These are phyloP conservation scores for Ceratobasidium theobromae DNA, from an alignment of 1,284 basidiomycete genomes.

Conservation along the genomic window DNA sequence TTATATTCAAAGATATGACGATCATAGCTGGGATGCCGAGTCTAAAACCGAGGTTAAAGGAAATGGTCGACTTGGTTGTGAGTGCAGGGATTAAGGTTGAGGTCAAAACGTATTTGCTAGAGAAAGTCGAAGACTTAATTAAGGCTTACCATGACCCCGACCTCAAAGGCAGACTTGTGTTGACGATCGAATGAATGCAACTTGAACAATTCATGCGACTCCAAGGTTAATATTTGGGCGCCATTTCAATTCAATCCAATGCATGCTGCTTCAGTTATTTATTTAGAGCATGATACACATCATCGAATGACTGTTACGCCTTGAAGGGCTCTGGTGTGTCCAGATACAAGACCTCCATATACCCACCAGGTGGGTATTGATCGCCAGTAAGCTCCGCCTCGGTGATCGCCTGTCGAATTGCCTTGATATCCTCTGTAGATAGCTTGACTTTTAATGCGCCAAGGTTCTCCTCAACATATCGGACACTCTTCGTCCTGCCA, in stretches of 20 bases:
- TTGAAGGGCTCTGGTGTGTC: constrained; percentile 5
- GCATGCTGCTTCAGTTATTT: no score
- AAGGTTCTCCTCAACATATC: constrained; percentile 51
- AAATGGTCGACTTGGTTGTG: constrained; percentile 35
- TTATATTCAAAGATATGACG: constrained; percentile 36
- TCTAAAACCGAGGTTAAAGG: constrained; percentile 31
- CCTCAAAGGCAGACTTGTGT: constrained; percentile 35
- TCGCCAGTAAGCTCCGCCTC: constrained; percentile 39
- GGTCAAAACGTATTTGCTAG: constrained; percentile 32
- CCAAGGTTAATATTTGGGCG: no score
- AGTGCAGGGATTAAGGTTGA: constrained; percentile 34
- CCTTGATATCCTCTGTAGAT: constrained; percentile 44
- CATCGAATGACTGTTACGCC: no score
- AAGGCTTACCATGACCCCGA: constrained; percentile 31
- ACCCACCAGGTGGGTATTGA: constrained; percentile 9
- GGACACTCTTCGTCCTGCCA: constrained; percentile 32
- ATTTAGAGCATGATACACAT: no score
- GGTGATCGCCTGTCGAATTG: constrained; percentile 45
- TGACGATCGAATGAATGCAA: constrained; percentile 33
- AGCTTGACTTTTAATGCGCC: constrained; percentile 46
- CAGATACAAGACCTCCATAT: constrained; percentile 1
- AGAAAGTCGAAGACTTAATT: constrained; percentile 33
- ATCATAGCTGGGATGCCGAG: constrained; percentile 32
- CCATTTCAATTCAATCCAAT: no score
- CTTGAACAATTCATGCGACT: no score